Conservation (phyloP, 75 land plant species). For the Selaginella tamariscina region DNA sequence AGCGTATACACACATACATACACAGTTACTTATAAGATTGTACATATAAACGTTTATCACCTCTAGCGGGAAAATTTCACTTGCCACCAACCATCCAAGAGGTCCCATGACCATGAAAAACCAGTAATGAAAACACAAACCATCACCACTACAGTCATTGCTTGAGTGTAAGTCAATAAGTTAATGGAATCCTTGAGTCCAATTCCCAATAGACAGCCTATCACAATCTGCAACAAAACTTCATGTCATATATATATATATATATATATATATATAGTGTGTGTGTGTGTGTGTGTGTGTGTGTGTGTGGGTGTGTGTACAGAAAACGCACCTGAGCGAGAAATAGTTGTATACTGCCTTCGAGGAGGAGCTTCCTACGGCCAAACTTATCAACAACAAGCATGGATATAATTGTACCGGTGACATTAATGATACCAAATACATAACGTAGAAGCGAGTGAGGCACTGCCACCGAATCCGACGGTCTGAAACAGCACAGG, state of each 20-base stretch:
- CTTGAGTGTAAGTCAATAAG: background rate
- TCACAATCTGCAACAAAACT: background rate
- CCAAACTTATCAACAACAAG: background rate
- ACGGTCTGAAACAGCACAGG: conserved; percentile 30
- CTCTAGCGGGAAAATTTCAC: background rate
- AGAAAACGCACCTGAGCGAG: background rate
- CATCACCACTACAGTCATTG: background rate
- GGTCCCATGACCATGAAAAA: background rate
- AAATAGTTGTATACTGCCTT: background rate
- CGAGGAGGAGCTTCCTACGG: background rate
- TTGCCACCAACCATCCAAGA: background rate
- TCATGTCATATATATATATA: background rate
- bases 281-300: no score
- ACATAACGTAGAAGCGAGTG: background rate
- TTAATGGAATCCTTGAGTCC: background rate
- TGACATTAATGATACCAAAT: background rate
- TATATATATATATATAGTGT: no score
- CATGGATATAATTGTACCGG: background rate
- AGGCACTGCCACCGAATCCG: conserved; percentile 15
- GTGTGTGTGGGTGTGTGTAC: background rate
- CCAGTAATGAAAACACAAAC: background rate
- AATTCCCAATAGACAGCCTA: background rate
- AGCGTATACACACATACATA: no score
- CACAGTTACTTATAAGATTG: no score
- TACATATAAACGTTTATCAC: no score